Evolutionary conservation across 139 green algal species (phyloP), one percentile per base, ranked within the genome.

Genomic region (Monoraphidium neglectum): DNA sequence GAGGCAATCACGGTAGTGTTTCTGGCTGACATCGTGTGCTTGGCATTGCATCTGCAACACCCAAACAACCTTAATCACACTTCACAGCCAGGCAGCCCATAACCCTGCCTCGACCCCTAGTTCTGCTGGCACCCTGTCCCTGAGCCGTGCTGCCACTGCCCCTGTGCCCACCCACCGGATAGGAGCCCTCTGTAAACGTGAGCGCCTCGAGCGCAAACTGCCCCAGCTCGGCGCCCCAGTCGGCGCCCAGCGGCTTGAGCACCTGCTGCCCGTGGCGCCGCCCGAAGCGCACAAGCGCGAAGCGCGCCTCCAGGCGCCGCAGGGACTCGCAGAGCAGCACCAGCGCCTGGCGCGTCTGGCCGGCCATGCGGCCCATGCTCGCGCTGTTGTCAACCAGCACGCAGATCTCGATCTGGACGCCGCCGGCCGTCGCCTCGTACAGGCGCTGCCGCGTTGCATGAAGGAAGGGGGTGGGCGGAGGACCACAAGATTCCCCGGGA

Each of bases 371-470:
- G 8, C 60, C 37, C 82, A 87, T 87, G 68, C 59, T 77, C 71
- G 78, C 82, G 60, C 78, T 83, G 78, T 87, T 87, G 77, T 87
- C 82, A 15, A 87, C 37, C 61, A 82, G 67, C 32, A 87, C 47
- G 38, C 74, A 83, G 38, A 71, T 72, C 68, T 87, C 77, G 67
- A 84, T 77, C 37, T 79, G 79, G 32, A 61, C 32, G 33, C 21
- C 37, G 56, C 51, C 40, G 72, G 18, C 24, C 28, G 37, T 49
- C 54, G 35, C 33, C 26, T 56, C 33, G 71, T 79, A 76, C 16
- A 83, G 69, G 37, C 38, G 54, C 71, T 83, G 46, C 38, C 16
- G 71, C 4, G 47, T 30, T 28, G 43, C 18, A n/a, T n/a, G n/a
- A n/a, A n/a, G n/a, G n/a, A n/a, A n/a, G n/a, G n/a, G n/a, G n/a